Conservation (phyloP, 2,329 filamentous ascomycete genomes). For the Phaeosphaeriaceae sp. region DNA sequence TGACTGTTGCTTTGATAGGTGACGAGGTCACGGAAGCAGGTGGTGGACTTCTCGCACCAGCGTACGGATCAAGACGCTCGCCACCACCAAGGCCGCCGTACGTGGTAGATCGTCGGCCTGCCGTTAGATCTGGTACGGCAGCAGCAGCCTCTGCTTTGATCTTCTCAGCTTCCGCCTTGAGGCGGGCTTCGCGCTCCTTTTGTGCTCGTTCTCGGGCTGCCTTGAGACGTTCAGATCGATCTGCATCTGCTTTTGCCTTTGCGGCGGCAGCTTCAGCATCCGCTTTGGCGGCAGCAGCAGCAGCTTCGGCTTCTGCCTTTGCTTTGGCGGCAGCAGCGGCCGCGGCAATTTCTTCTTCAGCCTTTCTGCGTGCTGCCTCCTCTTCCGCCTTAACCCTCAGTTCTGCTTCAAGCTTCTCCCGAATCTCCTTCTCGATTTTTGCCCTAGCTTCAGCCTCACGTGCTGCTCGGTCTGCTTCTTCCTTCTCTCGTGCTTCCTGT, state of each 20-base stretch:
- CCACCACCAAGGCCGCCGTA: slow-evolving; percentile 61
- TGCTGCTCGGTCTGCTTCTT: slow-evolving; percentile 45
- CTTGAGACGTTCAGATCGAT: slow-evolving; percentile 44
- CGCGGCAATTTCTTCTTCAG: slow-evolving; percentile 43
- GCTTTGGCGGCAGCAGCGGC: slow-evolving; percentile 38
- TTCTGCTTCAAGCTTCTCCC: slow-evolving; percentile 50
- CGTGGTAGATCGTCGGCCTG: slow-evolving; percentile 40
- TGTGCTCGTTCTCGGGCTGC: slow-evolving; percentile 49
- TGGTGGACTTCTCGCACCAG: slow-evolving; percentile 60
- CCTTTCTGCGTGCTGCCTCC: slow-evolving; percentile 47
- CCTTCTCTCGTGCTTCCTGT: slow-evolving; percentile 51
- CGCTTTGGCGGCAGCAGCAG: slow-evolving; percentile 41
- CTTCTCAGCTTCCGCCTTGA: slow-evolving; percentile 45
- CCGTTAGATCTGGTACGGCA: slow-evolving; percentile 19
- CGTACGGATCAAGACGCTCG: slow-evolving; percentile 74
- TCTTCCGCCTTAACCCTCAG: slow-evolving; percentile 47
- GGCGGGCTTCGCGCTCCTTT: slow-evolving; percentile 45
- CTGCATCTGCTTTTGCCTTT: slow-evolving; percentile 43
- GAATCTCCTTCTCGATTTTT: slow-evolving; percentile 50
- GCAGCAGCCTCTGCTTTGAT: slow-evolving; percentile 31
- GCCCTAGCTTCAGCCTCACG: slow-evolving; percentile 45
- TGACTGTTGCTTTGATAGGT: slow-evolving; percentile 46
- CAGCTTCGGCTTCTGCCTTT: slow-evolving; percentile 35
- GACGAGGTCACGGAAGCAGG: slow-evolving; percentile 46
- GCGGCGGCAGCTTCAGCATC: slow-evolving; percentile 38